Base-by-base conservation (phyloP, 352 stramenopile genomes). In the Globisporangium iwayamae region DNA sequence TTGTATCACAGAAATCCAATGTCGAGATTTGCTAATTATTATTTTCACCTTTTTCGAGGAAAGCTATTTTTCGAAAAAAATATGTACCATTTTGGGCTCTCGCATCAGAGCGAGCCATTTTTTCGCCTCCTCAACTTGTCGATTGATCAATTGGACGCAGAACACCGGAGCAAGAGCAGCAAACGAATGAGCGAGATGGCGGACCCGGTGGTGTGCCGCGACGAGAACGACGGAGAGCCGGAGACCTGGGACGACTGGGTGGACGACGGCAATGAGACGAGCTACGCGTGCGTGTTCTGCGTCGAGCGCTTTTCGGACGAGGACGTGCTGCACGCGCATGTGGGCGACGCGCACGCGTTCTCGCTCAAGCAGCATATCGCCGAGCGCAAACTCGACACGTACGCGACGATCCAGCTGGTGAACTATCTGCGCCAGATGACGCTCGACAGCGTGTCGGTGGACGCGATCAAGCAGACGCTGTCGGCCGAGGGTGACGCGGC, bases 241-340 rank as follows among this genome's bases (percentile, higher is more conserved):
- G 83, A 93, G 75, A 89, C 75, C 57, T 94, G 86, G 86, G 81
- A 94, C 55, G 86, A 94, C 78, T 94, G 86, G 86, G 79, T 92
- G 48, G 86, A 92, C 62, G 86, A 94, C 46, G 69, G 68, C 57
- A 63, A 75, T 25, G 72, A 76, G 56, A 20, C 62, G 25, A 76
- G 60, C 65, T 90, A 89, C 60, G 69, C 66, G 60, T 94, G 86
- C 48, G 74, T 94, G 30, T 92, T 94, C 68, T 94, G 86, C 62
- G 56, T 58, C 54, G 69, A 73, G 50, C 76, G 76, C 43, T 81
- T 83, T 60, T 38, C 74, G 14, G 48, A 63, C 13, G 76, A 91
- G 62, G 68, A 75, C 61, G 65, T 73, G 32, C 72, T 94, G 45
- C 82, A 91, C 58, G 70, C 71, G 66, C 85, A 94, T 66, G 54